phyloP scores from a whole-genome alignment of 306 rosid genomes.

The Echinosophora koreensis region DNA sequence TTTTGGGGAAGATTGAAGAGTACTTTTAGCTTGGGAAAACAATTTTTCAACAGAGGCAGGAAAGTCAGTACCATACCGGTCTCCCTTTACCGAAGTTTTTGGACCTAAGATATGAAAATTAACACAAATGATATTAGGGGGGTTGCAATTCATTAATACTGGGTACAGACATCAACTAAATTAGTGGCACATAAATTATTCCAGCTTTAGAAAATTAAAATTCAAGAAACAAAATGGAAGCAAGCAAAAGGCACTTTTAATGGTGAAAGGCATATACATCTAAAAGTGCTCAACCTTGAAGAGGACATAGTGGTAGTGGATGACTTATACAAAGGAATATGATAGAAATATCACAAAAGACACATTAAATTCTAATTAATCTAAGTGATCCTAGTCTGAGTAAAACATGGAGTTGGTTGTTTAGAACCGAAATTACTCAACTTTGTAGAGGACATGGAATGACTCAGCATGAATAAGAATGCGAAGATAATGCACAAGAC shows the following conservation, averaged over 20 bases:
- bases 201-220: conserved; percentile 15
- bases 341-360: conserved; percentile 13
- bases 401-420: conserved; percentile 19
- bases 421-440: background rate
- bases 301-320: background rate
- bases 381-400: conserved; percentile 7
- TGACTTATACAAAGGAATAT: conserved; percentile 3
- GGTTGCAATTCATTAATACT: conserved; percentile 27
- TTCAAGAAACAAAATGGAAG: conserved; percentile 5
- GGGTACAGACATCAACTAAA: background rate
- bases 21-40: conserved; percentile 38
- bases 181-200: conserved; percentile 17
- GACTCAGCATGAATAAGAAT: conserved; percentile 31
- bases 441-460: conserved; percentile 22
- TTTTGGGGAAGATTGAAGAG: conserved; percentile 28
- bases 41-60: conserved; percentile 38
- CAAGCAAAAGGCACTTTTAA: conserved; percentile 15
- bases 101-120: conserved; percentile 30
- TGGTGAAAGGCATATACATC: conserved; percentile 1
- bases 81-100: conserved; percentile 31
- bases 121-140: conserved; percentile 8
- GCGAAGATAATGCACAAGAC: conserved; percentile 19
- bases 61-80: conserved; percentile 26
- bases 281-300: conserved; percentile 6
- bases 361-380: conserved; percentile 4